Evolutionary conservation across 441 rosid species (phyloP).

Genomic region (Bruguiera hainesii): DNA sequence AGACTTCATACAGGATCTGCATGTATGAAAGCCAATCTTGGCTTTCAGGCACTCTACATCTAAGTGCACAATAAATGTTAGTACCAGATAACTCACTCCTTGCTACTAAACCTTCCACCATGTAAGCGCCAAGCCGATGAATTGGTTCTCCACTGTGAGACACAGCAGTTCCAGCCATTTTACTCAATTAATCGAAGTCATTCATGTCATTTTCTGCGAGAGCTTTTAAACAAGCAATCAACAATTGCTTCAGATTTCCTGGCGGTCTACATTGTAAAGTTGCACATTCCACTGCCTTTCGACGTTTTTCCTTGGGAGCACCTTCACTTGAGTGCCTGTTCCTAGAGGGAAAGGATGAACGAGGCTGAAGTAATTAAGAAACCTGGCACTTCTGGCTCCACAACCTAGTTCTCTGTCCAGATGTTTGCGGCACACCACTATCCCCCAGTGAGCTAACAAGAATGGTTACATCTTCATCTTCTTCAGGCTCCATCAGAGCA

Average conservation of each 20-base stretch:
- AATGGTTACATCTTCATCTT: slow-evolving; percentile 24
- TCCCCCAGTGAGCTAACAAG: slow-evolving; percentile 25
- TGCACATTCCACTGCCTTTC: slow-evolving; percentile 18
- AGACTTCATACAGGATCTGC: slow-evolving; percentile 68
- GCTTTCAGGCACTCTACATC: slow-evolving; percentile 64
- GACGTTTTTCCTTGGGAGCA: slow-evolving; percentile 30
- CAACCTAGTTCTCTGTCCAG: slow-evolving; percentile 26
- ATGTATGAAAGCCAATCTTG: slow-evolving; percentile 71
- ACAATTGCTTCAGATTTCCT: slow-evolving; percentile 52
- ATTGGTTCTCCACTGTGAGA: slow-evolving; percentile 71
- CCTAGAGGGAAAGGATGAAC: slow-evolving; percentile 27
- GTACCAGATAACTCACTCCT: slow-evolving; percentile 62
- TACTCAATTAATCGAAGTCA: slow-evolving; percentile 50
- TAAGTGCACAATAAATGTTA: slow-evolving; percentile 60
- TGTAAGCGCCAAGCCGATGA: slow-evolving; percentile 62
- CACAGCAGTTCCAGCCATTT: slow-evolving; percentile 47
- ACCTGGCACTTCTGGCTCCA: slow-evolving; percentile 30
- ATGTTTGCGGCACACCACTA: slow-evolving; percentile 21
- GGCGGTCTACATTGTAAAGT: slow-evolving; percentile 33
- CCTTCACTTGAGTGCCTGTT: slow-evolving; percentile 28
- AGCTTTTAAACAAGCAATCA: slow-evolving; percentile 65
- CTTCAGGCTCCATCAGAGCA: slow-evolving; percentile 46
- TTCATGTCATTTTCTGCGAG: slow-evolving; percentile 45
- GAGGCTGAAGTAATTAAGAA: slow-evolving; percentile 31
- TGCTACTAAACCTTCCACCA: slow-evolving; percentile 76